Conservation (phyloP, 768 basidiomycete genomes). For the Cyclocybe cylindracea region DNA sequence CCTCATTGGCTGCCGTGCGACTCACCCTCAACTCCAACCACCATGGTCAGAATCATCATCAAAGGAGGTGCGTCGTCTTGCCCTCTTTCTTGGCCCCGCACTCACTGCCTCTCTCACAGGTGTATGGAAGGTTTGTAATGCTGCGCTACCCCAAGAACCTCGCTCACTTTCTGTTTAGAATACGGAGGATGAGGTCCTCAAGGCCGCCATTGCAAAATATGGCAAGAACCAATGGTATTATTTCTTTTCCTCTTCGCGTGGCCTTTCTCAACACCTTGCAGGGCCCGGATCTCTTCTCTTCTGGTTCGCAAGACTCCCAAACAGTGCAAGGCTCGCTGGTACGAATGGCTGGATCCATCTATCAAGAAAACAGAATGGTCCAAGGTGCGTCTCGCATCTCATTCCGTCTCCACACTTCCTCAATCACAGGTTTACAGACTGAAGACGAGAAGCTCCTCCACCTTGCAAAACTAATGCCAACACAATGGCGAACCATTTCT, state of each 20-base stretch:
- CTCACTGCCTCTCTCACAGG: constrained; percentile 37
- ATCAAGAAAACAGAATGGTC: constrained; percentile 99
- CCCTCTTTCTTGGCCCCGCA: not conserved
- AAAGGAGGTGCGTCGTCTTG: constrained; percentile 67
- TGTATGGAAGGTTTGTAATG: constrained; percentile 73
- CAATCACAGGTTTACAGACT: constrained; percentile 50
- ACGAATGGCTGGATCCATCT: constrained; percentile 98
- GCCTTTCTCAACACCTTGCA: constrained; percentile 23
- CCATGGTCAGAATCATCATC: constrained; percentile 88
- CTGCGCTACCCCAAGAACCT: constrained; percentile 3
- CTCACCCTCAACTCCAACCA: constrained; percentile 5
- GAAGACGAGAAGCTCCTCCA: constrained; percentile 99
- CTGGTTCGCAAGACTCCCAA: constrained; percentile 98
- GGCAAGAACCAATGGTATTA: constrained; percentile 92
- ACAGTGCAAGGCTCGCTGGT: constrained; percentile 99
- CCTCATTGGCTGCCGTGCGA: constrained; percentile 8
- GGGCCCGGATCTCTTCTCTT: constrained; percentile 97
- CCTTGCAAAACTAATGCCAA: constrained; percentile 98
- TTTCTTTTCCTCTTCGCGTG: not conserved
- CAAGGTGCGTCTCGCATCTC: constrained; percentile 55
- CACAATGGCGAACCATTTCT: constrained; percentile 99
- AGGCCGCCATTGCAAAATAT: constrained; percentile 97
- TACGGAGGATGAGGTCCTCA: constrained; percentile 97
- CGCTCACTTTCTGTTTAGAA: constrained; percentile 49
- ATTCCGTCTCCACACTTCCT: not conserved